A percentile compares a stretch with the other conserved stretches of the same genome.
phyloP scores from a whole-genome alignment of 768 basidiomycete genomes.

The Chlorophyllum brunneum region DNA sequence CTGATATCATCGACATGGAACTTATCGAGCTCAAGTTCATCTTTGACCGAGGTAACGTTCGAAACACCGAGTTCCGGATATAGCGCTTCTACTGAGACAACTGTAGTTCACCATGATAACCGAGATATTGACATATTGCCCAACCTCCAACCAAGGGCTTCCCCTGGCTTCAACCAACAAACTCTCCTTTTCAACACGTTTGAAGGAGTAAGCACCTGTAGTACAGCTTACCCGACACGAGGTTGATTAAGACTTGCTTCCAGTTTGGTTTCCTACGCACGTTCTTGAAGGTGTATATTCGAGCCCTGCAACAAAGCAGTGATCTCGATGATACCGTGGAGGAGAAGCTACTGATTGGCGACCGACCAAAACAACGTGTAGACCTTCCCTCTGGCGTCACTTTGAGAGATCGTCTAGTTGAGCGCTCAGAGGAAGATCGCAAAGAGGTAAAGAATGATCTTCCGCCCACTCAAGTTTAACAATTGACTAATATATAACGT shows the following conservation, averaged over 20 bases:
- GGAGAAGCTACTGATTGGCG: constrained; percentile 77
- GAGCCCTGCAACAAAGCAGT: constrained; percentile 72
- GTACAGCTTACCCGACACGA: neutral
- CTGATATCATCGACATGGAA: constrained; percentile 78
- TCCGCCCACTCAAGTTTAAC: neutral
- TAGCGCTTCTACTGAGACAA: constrained; percentile 2
- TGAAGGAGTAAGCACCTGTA: constrained; percentile 62
- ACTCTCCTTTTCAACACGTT: constrained; percentile 61
- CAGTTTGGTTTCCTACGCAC: constrained; percentile 70
- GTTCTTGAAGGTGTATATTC: constrained; percentile 76
- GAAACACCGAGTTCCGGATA: neutral
- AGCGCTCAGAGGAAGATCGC: constrained; percentile 46
- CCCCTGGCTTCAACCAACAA: constrained; percentile 56
- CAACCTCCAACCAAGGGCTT: constrained; percentile 65
- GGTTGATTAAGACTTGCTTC: neutral
- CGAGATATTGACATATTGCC: constrained; percentile 79
- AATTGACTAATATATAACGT: constrained; percentile 12
- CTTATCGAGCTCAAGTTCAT: constrained; percentile 82
- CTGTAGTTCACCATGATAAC: constrained; percentile 80
- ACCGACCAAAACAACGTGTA: constrained; percentile 64
- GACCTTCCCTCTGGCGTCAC: constrained; percentile 47
- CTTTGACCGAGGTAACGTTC: constrained; percentile 62
- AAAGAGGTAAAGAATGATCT: constrained; percentile 39
- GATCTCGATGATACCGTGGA: constrained; percentile 79
- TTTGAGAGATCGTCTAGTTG: constrained; percentile 54